Base-by-base conservation (phyloP, 2,329 filamentous ascomycete genomes). In the Ascosphaera acerosa region DNA sequence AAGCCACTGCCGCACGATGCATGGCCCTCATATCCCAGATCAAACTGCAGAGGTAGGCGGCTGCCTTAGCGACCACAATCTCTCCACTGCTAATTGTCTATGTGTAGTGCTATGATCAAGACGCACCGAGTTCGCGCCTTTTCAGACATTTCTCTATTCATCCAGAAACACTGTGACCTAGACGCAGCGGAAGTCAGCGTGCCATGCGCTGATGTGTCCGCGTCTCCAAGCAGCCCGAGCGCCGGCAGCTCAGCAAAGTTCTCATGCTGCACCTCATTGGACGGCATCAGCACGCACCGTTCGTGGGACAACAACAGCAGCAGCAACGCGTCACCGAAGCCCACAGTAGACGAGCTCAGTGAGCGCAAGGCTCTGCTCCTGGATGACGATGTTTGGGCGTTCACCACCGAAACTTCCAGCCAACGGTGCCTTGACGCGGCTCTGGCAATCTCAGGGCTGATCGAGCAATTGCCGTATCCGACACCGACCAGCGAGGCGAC, bases 91-190 rank as follows among this genome's bases (percentile, higher is more conserved):
- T 4, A 27, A 35, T 30, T 36, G 35, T 41, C 32, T 4, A 29
- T 15, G 7, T 12, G 25, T 35, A 58, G 55, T 38, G 52, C 54
- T 7, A 51, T 53, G 38, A 57, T 58, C 18, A 58, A 57, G 40
- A 44, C 49, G 1, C 53, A 58, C 34, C 50, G 55, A n/a, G 57
- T 57, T 33, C 43, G 52, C 26, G 55, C 55, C 10, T 58, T 58
- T 35, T 52, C 49, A 12, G 54, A 58, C 33, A 51, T 55, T 7
- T 53, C 55, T 2, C 48, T 57, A 10, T 58, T 58, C 37, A 48
- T 55, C 15, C 54, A 55, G 34, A 49, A 47, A 23, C 54, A 58
- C 33, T 58, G 54, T 37, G 54, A 57, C 34, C 43, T 58, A 10
- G 47, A 47, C 18, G 39, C 47, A n/a, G 43, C 46, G 22, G 44